Evolutionary conservation across 768 basidiomycete species (phyloP), one percentile per base, ranked within the genome.

Genomic region (Lentinula boryana): DNA sequence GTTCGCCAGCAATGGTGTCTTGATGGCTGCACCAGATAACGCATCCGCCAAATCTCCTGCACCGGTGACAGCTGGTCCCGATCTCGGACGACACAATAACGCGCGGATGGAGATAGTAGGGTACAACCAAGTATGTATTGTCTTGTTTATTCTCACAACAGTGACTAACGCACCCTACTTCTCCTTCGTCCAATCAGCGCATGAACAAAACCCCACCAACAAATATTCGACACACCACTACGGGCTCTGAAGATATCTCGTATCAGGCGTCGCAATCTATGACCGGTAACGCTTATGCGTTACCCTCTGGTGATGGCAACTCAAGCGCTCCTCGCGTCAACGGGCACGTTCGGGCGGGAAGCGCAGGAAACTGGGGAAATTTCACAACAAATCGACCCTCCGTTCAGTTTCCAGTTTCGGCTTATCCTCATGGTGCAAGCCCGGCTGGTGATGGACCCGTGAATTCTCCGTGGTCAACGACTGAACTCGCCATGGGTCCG

Each of bases 51-150:
- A 88, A 70, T 89, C 88, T 21, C 89, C 90, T 60, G 87, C 85
- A 53, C 91, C 91, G 38, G 82, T 91, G 63, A 93, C 91, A 61
- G 91, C 91, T 60, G 91, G 90, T 54, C 91, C 91, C 64, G 91
- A 93, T 73, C 77, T 93, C 48, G 91, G 91, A 66, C 80, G 91
- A 66, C 88, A 91, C 68, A 86, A 84, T 68, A 81, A 81, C 65
- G 81, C 85, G 21, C 80, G 89, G 44, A 70, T 85, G 65, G 89
- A 89, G 69, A 91, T 89, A 66, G 86, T 91, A 56, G 84, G 87
- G 36, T 85, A 83, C 70, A 83, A 80, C 63, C 85, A 86, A 76
- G 90, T 90, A 69, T 60, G 80, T 65, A 55, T 57, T 51, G 38
- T 40, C 60, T 58, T 50, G 31, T 40, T 56, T 43, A 31, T 44